Evolutionary conservation across 148 eudicot species (phyloP).

Genomic region (Talinum fruticosum): DNA sequence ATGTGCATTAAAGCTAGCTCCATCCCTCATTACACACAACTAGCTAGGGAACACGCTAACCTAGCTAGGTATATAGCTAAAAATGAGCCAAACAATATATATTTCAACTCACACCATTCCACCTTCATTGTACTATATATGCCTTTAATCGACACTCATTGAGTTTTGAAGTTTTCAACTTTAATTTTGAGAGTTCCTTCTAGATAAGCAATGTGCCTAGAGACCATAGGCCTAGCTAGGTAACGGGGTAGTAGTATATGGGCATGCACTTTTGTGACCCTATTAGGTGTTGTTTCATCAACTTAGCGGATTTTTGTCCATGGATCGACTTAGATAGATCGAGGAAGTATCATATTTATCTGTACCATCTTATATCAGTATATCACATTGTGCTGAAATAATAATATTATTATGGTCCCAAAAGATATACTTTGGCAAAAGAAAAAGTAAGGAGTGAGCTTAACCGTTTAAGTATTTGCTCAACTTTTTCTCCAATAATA

Average conservation of each 20-base stretch:
- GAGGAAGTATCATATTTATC: background rate
- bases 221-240: background rate
- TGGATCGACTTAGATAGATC: background rate
- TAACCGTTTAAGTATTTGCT: background rate
- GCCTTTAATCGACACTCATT: background rate
- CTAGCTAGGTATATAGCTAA: background rate
- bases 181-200: background rate
- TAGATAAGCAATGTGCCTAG: background rate
- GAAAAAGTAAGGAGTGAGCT: too few relatives aligned
- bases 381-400: background rate
- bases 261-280: conserved; percentile 3
- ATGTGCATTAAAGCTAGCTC: background rate
- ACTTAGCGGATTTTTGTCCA: conserved; percentile 13
- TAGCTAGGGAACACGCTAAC: background rate
- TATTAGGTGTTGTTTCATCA: conserved; percentile 16
- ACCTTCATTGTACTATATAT: background rate
- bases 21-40: background rate
- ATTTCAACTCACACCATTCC: background rate
- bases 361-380: too few relatives aligned
- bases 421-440: too few relatives aligned
- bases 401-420: too few relatives aligned
- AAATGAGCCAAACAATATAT: background rate
- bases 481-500: background rate
- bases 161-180: background rate
- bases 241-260: conserved; percentile 6